Evolutionary conservation across 805 yeast species (phyloP).

Genomic region (Candida andamanensis): DNA sequence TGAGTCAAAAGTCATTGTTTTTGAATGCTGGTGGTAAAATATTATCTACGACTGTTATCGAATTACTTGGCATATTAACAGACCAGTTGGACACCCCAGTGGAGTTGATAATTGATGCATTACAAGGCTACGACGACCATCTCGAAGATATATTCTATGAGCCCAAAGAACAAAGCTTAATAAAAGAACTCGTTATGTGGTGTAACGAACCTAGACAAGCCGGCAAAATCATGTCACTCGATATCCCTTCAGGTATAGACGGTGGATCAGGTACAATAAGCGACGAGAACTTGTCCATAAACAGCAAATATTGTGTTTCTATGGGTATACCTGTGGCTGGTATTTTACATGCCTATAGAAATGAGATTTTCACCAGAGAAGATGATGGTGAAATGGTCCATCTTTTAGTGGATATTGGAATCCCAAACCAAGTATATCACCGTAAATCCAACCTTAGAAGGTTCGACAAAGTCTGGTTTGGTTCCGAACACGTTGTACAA

Average conservation of each 20-base stretch:
- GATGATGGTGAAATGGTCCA: constrained; percentile 50
- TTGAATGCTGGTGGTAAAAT: constrained; percentile 66
- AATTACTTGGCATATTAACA: constrained; percentile 31
- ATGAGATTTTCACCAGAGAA: constrained; percentile 35
- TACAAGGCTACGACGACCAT: constrained; percentile 77
- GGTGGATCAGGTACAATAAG: constrained; percentile 65
- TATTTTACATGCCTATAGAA: constrained; percentile 53
- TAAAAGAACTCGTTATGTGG: constrained; percentile 57
- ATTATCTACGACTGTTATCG: constrained; percentile 26
- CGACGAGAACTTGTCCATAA: constrained; percentile 29
- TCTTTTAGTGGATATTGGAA: constrained; percentile 64
- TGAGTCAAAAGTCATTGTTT: constrained; percentile 51
- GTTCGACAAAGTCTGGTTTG: constrained; percentile 43
- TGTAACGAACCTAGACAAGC: constrained; percentile 42
- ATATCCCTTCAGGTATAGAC: constrained; percentile 79
- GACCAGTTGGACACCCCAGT: constrained; percentile 63
- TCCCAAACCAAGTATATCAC: constrained; percentile 53
- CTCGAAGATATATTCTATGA: constrained; percentile 50
- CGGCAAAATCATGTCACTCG: constrained; percentile 57
- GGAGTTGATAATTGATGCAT: constrained; percentile 75
- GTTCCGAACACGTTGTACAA: constrained; percentile 26
- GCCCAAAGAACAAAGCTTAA: constrained; percentile 32
- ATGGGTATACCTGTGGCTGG: constrained; percentile 72
- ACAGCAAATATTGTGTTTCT: constrained; percentile 58
- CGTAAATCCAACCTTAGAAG: constrained; percentile 36